Evolutionary conservation across 306 rosid genomes (phyloP).

Genomic region (Begonia loranthoides): DNA sequence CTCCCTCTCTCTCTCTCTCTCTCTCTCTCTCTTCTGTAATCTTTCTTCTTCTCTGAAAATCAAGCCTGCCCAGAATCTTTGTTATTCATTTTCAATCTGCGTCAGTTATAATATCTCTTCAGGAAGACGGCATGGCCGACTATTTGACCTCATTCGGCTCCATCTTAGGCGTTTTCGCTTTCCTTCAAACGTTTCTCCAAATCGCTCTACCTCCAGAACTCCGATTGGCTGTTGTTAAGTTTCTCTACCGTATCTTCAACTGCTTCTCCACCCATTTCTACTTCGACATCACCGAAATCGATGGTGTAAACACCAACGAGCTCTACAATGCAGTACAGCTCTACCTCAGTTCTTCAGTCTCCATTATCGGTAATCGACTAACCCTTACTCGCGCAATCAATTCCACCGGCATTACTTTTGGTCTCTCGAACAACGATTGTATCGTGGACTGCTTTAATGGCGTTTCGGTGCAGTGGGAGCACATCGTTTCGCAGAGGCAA

Average conservation of each 20-base stretch:
- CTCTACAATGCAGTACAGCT: conserved; percentile 92
- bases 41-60: background rate
- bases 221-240: conserved; percentile 43
- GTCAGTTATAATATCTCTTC: background rate
- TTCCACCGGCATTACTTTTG: conserved; percentile 72
- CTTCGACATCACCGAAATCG: conserved; percentile 87
- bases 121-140: conserved; percentile 34
- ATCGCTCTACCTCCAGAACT: conserved; percentile 76
- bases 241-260: conserved; percentile 35
- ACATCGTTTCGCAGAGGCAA: conserved; percentile 61
- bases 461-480: conserved; percentile 69
- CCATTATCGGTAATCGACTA: conserved; percentile 43
- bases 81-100: background rate
- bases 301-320: conserved; percentile 94
- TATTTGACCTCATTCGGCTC: conserved; percentile 86
- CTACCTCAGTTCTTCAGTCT: conserved; percentile 62
- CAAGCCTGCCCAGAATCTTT: background rate
- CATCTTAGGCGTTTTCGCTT: conserved; percentile 58
- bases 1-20: no score
- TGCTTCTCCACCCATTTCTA: conserved; percentile 57
- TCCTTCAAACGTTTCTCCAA: conserved; percentile 69
- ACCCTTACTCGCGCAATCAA: conserved; percentile 70
- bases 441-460: conserved; percentile 58
- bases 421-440: conserved; percentile 72
- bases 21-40: no score